Conservation (phyloP, 140 eudicot species). For the Flaveria floridana region DNA sequence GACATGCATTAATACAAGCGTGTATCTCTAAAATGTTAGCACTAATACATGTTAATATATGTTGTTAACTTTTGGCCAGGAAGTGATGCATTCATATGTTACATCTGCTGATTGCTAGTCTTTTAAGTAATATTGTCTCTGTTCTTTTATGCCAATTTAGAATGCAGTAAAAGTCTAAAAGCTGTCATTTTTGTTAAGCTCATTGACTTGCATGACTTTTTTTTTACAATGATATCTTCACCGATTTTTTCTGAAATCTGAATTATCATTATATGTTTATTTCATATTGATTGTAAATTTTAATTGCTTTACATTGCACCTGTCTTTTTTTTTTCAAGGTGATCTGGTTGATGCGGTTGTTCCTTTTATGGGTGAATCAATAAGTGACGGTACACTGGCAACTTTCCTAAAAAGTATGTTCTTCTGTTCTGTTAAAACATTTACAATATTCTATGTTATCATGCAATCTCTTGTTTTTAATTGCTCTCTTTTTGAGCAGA, state of each 20-base stretch:
- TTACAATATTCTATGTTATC: background rate
- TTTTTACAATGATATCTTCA: background rate
- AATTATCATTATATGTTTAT: background rate
- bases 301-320: conserved; percentile 11
- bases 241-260: background rate
- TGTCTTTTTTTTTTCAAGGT: conserved; percentile 40
- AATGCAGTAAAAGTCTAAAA: conserved; percentile 14
- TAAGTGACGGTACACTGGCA: conserved; percentile 88
- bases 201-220: background rate
- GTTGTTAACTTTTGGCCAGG: conserved; percentile 8
- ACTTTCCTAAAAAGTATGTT: conserved; percentile 75
- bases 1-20: conserved; percentile 15
- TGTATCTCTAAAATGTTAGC: conserved; percentile 4
- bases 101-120: conserved; percentile 15
- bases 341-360: conserved; percentile 90
- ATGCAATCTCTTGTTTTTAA: conserved; percentile 15
- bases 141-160: background rate
- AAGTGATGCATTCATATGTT: background rate
- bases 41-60: background rate
- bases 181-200: conserved; percentile 4
- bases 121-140: background rate
- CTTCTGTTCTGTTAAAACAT: background rate
- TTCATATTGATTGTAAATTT: conserved; percentile 1
- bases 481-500: conserved; percentile 47
- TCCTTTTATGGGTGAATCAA: conserved; percentile 96